A percentile compares a stretch with the other conserved stretches of the same genome.
These are phyloP conservation scores for Kwoniella bestiolae DNA, from an alignment of 768 basidiomycete species.

Conservation along the genomic window DNA sequence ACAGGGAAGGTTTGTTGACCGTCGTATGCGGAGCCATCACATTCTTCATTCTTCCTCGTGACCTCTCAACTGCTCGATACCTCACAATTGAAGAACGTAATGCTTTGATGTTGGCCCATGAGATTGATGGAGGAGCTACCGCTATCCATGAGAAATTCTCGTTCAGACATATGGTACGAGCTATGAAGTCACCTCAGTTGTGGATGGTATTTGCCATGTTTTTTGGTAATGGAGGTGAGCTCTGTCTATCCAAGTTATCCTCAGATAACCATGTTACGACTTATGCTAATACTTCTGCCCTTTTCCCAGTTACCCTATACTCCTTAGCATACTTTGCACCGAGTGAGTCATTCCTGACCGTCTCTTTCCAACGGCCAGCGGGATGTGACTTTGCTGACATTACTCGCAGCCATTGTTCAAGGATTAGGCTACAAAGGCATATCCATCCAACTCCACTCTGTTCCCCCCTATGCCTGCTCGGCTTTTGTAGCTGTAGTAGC, in stretches of 20 bases:
- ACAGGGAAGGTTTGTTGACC: slow-evolving; percentile 69
- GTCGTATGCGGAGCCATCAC: slow-evolving; percentile 64
- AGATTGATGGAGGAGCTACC: slow-evolving; percentile 54
- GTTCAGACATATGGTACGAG: slow-evolving; percentile 7
- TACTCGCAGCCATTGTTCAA: slow-evolving; percentile 30
- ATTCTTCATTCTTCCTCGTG: slow-evolving; percentile 62
- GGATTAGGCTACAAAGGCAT: slow-evolving; percentile 32
- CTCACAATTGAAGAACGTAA: slow-evolving; percentile 60
- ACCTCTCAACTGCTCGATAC: slow-evolving; percentile 62
- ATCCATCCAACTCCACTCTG: slow-evolving; percentile 34
- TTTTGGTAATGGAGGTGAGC: slow-evolving; percentile 36
- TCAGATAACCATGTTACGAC: too few relatives aligned
- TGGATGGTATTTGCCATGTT: slow-evolving; percentile 36
- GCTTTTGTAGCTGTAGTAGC: slow-evolving; percentile 26
- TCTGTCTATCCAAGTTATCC: too few relatives aligned
- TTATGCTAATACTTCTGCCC: background rate
- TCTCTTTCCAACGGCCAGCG: background rate
- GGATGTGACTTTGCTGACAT: too few relatives aligned
- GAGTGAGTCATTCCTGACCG: slow-evolving; percentile 23
- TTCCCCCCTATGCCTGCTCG: slow-evolving; percentile 39
- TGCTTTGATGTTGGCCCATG: slow-evolving; percentile 33
- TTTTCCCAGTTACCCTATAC: slow-evolving; percentile 30
- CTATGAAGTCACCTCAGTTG: slow-evolving; percentile 27
- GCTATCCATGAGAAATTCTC: slow-evolving; percentile 41
- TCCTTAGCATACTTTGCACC: slow-evolving; percentile 36